phyloP scores from a whole-genome alignment of 495 filamentous ascomycete species.

The Polyplosphaeria fusca region DNA sequence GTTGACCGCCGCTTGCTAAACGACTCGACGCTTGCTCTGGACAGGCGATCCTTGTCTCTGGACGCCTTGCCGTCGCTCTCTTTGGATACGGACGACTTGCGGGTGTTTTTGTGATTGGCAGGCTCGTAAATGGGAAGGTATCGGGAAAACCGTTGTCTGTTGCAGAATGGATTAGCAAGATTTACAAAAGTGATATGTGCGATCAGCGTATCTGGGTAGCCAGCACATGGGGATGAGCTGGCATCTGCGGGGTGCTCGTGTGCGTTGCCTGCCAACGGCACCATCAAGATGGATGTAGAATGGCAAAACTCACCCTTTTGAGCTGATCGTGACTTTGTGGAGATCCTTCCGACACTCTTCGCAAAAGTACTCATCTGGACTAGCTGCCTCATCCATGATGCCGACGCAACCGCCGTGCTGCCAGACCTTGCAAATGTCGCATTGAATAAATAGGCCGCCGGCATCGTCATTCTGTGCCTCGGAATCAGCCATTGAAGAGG shows the following conservation, averaged over 20 bases:
- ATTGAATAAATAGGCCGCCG: slow-evolving; percentile 96
- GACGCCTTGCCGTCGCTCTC: slow-evolving; percentile 50
- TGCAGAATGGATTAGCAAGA: too few species aligned
- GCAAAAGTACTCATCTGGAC: slow-evolving; percentile 96
- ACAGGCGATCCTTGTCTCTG: slow-evolving; percentile 49
- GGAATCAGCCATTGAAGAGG: slow-evolving; percentile 35
- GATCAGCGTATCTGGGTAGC: not conserved
- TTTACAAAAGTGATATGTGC: not conserved
- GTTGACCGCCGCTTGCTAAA: slow-evolving; percentile 80
- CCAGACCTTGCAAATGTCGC: slow-evolving; percentile 97
- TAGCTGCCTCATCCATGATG: slow-evolving; percentile 87
- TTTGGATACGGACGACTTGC: slow-evolving; percentile 58
- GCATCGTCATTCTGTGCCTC: slow-evolving; percentile 77
- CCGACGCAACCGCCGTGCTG: slow-evolving; percentile 98
- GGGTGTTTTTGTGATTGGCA: slow-evolving; percentile 46
- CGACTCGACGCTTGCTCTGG: slow-evolving; percentile 38
- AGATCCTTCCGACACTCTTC: slow-evolving; percentile 89
- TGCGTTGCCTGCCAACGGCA: not conserved
- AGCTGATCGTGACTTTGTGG: slow-evolving; percentile 73
- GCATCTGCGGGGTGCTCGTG: not conserved
- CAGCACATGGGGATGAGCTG: slow-evolving; percentile 3
- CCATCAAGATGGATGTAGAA: slow-evolving; percentile 9
- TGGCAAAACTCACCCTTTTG: slow-evolving; percentile 74
- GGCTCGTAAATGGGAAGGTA: slow-evolving; percentile 63
- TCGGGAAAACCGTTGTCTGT: slow-evolving; percentile 65